These are phyloP conservation scores for Turritis glabra DNA, from an alignment of 345 rosid genomes.

Conservation along the genomic window DNA sequence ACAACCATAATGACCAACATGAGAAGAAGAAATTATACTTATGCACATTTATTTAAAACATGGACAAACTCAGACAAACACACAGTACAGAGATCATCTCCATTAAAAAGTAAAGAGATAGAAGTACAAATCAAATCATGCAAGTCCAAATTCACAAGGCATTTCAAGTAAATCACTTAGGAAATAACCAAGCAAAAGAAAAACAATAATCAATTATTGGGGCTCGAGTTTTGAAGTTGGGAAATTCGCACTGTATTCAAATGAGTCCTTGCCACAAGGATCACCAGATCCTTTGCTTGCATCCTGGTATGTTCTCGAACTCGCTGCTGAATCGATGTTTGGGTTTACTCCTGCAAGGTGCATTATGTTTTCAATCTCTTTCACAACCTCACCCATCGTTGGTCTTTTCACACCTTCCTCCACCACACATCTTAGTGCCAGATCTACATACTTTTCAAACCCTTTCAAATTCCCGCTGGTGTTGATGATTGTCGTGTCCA, in stretches of 20 bases:
- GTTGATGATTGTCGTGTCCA: background rate
- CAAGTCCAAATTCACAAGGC: slow-evolving; percentile 1
- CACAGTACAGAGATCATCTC: too few relatives aligned
- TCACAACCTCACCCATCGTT: background rate
- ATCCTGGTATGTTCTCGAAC: background rate
- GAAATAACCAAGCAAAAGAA: background rate
- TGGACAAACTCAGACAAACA: too few relatives aligned
- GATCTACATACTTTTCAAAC: background rate
- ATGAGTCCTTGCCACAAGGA: background rate
- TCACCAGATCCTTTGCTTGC: background rate
- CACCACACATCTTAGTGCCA: background rate
- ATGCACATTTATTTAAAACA: too few relatives aligned
- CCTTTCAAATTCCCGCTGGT: background rate
- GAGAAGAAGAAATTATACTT: too few relatives aligned
- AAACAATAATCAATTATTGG: background rate
- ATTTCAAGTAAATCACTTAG: background rate
- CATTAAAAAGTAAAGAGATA: too few relatives aligned
- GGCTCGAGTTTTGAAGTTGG: background rate
- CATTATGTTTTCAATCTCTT: background rate
- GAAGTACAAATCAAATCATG: background rate
- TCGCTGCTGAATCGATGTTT: background rate
- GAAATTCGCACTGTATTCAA: background rate
- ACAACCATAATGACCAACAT: too few relatives aligned
- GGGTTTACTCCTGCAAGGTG: background rate
- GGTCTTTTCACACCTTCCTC: background rate